Base-by-base conservation (phyloP, 208 protist genomes). In the Leishmania martiniquensis region DNA sequence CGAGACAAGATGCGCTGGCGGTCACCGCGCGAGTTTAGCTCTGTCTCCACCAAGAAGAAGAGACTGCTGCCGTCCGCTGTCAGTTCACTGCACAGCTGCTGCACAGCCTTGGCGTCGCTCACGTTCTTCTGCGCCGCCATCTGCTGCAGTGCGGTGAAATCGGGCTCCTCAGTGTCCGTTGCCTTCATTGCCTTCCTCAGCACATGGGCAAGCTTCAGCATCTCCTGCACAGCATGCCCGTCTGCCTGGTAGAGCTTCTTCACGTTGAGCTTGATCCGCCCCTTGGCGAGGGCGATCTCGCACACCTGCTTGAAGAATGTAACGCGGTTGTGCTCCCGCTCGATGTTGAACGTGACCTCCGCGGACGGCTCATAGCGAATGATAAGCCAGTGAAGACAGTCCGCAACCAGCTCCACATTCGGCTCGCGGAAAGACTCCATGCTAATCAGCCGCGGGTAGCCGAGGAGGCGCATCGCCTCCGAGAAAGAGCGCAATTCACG, bases 371-470 rank as follows among this genome's bases (percentile, higher is more conserved):
- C 96, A 78, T 98, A 98, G 77, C 94, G 91, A 75, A 92, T 93
- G 52, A 98, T 96, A 39, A 99, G 93, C 96, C 97, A 99, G 82
- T 91, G 95, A 10, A 98, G 81, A 37, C 96, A 94, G 74, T 99
- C 95, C 1, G 95, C 95, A 3, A 99, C 97, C 5, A 99, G 83
- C 86, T 98, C 95, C 29, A 99, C 98, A 76, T 99, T 99, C 25
- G 98, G 98, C 22, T 82, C 93, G n/a, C 97, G 90, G 84, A 99
- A 99, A 22, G 97, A 98, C 71, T 99, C 98, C 89, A 99, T 97
- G 74, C 97, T 99, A 78, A 99, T 97, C 32, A 97, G 90, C n/a
- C 92, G 90, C 0, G 91, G 93, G 79, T 99, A 99, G 34, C 98
- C 98, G 63, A 99, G 89, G 47, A 95, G 85, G 57, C 97, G 91